Conservation (phyloP, 176 grass and related monocot species). For the sorghum (Sorghum bicolor) region DNA sequence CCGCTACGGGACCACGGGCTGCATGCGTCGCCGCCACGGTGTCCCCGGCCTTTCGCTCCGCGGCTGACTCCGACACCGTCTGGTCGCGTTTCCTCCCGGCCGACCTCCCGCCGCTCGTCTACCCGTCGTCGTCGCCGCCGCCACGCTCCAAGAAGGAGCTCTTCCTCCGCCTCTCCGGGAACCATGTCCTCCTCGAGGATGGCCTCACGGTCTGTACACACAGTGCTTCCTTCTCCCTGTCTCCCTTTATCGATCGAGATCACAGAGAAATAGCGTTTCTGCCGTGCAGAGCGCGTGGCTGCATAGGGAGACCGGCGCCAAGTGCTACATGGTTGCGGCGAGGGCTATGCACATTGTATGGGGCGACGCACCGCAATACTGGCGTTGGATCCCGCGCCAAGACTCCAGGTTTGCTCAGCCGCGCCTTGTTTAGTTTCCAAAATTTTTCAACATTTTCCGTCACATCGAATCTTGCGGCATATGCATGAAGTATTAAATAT, state of each 20-base stretch:
- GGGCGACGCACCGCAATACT: conserved; percentile 34
- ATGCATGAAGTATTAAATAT: no score
- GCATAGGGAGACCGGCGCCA: conserved; percentile 45
- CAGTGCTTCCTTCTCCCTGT: no score
- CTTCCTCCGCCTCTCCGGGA: conserved; percentile 32
- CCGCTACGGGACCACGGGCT: background rate
- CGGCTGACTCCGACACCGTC: conserved; percentile 32
- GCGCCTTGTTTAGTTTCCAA: no score
- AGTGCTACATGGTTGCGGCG: conserved; percentile 57
- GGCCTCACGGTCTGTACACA: background rate
- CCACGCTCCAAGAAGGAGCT: conserved; percentile 23
- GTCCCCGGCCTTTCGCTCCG: conserved; percentile 11
- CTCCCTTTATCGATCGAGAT: no score
- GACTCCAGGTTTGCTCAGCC: conserved; percentile 49
- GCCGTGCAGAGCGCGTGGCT: conserved; percentile 41
- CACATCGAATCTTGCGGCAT: no score
- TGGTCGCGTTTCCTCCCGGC: conserved; percentile 11
- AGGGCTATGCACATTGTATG: conserved; percentile 38
- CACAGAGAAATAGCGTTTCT: no score
- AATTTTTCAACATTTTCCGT: no score
- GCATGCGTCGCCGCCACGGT: conserved; percentile 18
- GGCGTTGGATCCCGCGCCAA: conserved; percentile 45
- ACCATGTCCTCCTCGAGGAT: background rate
- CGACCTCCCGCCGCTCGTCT: background rate
- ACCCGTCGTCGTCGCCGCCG: background rate